Percentiles rank a stretch among this genome's conserved stretches.
Conservation (phyloP, 331 rosid species). For the Malus hybrid region DNA sequence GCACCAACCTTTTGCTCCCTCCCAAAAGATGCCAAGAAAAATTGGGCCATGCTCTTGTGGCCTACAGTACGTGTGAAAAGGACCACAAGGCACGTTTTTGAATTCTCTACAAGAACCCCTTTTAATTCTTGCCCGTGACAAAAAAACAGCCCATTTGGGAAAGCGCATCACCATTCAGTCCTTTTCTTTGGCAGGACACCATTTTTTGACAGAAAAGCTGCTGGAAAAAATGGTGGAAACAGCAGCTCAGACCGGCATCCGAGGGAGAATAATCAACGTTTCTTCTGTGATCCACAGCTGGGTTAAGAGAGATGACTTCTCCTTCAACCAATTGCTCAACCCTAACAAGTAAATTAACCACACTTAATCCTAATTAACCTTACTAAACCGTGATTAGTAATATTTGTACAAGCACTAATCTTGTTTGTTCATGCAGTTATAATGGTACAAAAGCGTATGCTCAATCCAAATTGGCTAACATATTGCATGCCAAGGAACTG, state of each 20-base stretch:
- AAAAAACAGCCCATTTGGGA: not conserved
- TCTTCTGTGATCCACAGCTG: conserved; percentile 81
- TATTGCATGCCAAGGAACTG: conserved; percentile 82
- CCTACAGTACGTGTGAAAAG: not conserved
- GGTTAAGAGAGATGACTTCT: conserved; percentile 64
- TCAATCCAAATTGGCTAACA: conserved; percentile 78
- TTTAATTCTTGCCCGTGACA: not conserved
- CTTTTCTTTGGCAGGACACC: conserved; percentile 49
- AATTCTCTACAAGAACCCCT: not conserved
- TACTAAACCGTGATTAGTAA: not conserved
- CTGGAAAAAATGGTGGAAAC: conserved; percentile 81
- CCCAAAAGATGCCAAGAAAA: not conserved
- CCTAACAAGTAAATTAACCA: conserved; percentile 51
- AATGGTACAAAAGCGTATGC: conserved; percentile 87
- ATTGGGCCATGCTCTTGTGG: not conserved
- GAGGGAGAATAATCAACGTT: conserved; percentile 85
- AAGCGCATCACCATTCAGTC: not conserved
- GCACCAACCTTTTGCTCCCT: not conserved
- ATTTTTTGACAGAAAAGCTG: conserved; percentile 68
- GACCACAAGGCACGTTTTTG: not conserved
- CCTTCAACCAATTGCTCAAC: conserved; percentile 58
- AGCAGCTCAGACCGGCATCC: conserved; percentile 65
- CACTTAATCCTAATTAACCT: not conserved
- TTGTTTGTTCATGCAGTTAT: conserved; percentile 44
- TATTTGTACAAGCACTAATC: not conserved